Evolutionary conservation across 2,329 filamentous ascomycete genomes (phyloP), one percentile per base, ranked within the genome.

Genomic region (Aspergillus novofumigatus): DNA sequence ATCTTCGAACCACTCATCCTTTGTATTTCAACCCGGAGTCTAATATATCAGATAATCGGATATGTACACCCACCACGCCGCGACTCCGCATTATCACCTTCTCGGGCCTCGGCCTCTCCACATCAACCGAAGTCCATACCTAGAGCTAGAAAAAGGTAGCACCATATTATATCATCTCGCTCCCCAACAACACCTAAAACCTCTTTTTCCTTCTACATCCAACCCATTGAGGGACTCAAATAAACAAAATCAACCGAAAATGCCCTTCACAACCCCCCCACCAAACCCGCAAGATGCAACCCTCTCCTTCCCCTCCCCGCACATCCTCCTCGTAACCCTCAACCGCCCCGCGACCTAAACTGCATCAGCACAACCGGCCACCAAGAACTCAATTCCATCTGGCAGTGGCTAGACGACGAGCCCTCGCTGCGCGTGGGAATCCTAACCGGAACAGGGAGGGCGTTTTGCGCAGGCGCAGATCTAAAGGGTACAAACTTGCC

Each of bases 291-390:
- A 71, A 59, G 61, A 70, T 60, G 67, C 68, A 52, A 61, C 65
- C 50, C 67, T 78, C 59, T 65, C 69, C 52, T 77, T 78, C 71
- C 80, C 80, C 62, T 62, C 72, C 58, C 67, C 75, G 44, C 69
- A 75, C 62, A 68, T 81, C 70, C 69, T 81, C 58, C 72, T 82
- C 55, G 74, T 82, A 57, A 77, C 79, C 49, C 72, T 80, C 58
- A 76, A 75, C 59, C 73, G 78, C 10, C 72, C 9, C 67, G 70
- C 48, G 67, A 72, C 14, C 72, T 79, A 55, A 80, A 80, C 66
- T 76, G 75, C 63, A 78, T 80, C 63, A 75, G 73, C 56, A 63
- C 65, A n/a, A 61, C 67, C 3, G 76, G 75, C 48, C 70, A 79
- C 63, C 67, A 67, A 54, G 75, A 79, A 44, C 68, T 79, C 5